Evolutionary conservation across 805 yeast genomes (phyloP).

Genomic region (Lipomyces spencermartinsiae): DNA sequence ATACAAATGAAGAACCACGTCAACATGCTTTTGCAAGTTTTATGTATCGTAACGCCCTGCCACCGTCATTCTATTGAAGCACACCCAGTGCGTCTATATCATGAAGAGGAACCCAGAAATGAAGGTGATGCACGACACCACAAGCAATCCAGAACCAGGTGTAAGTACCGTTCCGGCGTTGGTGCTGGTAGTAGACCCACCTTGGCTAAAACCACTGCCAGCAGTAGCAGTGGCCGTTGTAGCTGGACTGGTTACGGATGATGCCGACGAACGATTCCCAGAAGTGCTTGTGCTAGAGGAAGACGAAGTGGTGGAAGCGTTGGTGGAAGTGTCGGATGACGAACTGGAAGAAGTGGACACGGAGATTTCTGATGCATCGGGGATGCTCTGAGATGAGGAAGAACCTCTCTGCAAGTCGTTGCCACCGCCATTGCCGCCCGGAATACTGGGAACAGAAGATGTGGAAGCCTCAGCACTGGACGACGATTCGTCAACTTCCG

Average conservation of each 20-base stretch:
- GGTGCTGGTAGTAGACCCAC: slow-evolving; percentile 6
- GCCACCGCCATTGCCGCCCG: slow-evolving; percentile 30
- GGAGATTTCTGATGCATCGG: background rate
- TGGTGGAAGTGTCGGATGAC: background rate
- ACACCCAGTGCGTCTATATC: slow-evolving; percentile 5
- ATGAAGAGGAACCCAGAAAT: slow-evolving; percentile 23
- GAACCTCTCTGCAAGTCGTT: slow-evolving; percentile 13
- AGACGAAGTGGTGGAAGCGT: background rate
- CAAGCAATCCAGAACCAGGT: slow-evolving; percentile 13
- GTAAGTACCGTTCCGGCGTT: slow-evolving; percentile 9
- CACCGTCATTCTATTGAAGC: background rate
- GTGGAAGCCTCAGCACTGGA: slow-evolving; percentile 21
- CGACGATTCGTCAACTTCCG: slow-evolving; percentile 10
- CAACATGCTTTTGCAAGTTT: background rate
- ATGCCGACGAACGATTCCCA: background rate
- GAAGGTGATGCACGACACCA: slow-evolving; percentile 9
- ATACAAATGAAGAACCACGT: background rate
- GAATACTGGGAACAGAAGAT: slow-evolving; percentile 13
- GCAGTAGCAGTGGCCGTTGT: background rate
- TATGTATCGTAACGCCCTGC: background rate
- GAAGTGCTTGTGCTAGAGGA: background rate
- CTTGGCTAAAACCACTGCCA: slow-evolving; percentile 8
- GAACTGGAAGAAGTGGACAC: background rate
- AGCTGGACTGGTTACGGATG: background rate
- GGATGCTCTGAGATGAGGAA: slow-evolving; percentile 16